A percentile compares a stretch with the other conserved stretches of the same genome.
Conservation (phyloP, 306 rosid genomes). For the Morella rubra region DNA sequence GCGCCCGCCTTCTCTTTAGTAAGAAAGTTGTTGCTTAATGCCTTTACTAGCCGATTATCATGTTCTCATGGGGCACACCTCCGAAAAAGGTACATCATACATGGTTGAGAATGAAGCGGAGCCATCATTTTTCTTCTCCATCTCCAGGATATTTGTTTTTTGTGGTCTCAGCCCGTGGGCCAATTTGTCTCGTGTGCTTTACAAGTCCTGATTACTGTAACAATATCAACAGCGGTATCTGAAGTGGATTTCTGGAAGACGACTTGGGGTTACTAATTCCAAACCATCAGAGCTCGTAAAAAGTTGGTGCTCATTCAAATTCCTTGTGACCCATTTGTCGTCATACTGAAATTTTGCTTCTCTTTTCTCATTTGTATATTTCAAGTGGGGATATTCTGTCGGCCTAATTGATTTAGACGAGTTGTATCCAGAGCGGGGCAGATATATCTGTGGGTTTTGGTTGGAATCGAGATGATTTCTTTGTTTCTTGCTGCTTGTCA, state of each 20-base stretch:
- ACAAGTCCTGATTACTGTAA: conserved; percentile 1
- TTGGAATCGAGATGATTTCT: conserved; percentile 13
- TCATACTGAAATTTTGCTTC: conserved; percentile 20
- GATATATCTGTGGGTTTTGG: not conserved
- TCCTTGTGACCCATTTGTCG: conserved; percentile 28
- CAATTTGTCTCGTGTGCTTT: conserved; percentile 8
- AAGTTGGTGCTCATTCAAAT: not conserved
- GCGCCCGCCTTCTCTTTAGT: not conserved
- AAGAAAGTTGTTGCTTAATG: not conserved
- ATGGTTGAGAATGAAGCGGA: conserved; percentile 23
- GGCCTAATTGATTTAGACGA: not conserved
- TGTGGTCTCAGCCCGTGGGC: not conserved
- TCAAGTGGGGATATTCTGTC: conserved; percentile 25
- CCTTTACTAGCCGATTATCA: not conserved
- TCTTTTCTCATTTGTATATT: not conserved
- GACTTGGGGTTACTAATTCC: not conserved
- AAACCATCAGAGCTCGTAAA: not conserved
- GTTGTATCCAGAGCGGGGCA: conserved; percentile 4
- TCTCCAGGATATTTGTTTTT: too few species aligned
- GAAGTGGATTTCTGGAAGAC: not conserved
- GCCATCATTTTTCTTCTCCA: conserved; percentile 11
- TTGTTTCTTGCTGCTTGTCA: conserved; percentile 21
- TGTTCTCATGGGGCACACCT: not conserved
- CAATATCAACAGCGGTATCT: not conserved
- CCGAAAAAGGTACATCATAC: not conserved